Conservation (phyloP, 306 rosid genomes). For the Acacia melanoxylon region DNA sequence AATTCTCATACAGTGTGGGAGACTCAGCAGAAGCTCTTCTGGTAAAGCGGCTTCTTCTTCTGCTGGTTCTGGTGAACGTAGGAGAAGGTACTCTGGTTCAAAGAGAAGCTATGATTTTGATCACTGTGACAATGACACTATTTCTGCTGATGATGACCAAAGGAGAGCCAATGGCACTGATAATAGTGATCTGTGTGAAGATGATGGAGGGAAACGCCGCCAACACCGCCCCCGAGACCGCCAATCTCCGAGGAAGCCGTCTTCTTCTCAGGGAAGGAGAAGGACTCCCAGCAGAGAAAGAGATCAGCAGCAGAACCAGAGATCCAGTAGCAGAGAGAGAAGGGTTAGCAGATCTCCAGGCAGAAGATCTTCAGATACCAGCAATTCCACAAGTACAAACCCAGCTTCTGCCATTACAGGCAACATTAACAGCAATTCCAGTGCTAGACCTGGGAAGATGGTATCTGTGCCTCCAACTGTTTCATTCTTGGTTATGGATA, state of each 20-base stretch:
- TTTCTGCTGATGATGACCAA: conserved; percentile 46
- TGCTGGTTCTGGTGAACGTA: conserved; percentile 36
- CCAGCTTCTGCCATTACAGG: conserved; percentile 19
- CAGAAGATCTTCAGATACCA: conserved; percentile 61
- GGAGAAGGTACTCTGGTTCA: conserved; percentile 87
- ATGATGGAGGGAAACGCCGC: conserved; percentile 48
- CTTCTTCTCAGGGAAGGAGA: conserved; percentile 71
- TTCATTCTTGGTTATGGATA: conserved; percentile 75
- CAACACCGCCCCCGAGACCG: conserved; percentile 59
- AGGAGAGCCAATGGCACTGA: conserved; percentile 36
- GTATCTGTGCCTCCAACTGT: conserved; percentile 95
- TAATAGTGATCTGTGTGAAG: conserved; percentile 40
- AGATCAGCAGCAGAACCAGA: conserved; percentile 58
- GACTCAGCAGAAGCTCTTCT: conserved; percentile 93
- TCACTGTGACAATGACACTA: conserved; percentile 49
- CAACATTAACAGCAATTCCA: conserved; percentile 14
- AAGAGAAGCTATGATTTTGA: conserved; percentile 94
- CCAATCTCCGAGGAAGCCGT: conserved; percentile 44
- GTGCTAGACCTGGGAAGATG: conserved; percentile 77
- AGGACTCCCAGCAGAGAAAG: conserved; percentile 96
- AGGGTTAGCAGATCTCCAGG: conserved; percentile 90
- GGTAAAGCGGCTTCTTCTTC: conserved; percentile 67
- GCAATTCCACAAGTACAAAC: background rate
- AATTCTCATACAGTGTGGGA: conserved; percentile 88
- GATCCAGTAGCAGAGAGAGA: conserved; percentile 80